Base-by-base conservation (phyloP, 2,329 filamentous ascomycete genomes). In the Microdochium trichocladiopsis region DNA sequence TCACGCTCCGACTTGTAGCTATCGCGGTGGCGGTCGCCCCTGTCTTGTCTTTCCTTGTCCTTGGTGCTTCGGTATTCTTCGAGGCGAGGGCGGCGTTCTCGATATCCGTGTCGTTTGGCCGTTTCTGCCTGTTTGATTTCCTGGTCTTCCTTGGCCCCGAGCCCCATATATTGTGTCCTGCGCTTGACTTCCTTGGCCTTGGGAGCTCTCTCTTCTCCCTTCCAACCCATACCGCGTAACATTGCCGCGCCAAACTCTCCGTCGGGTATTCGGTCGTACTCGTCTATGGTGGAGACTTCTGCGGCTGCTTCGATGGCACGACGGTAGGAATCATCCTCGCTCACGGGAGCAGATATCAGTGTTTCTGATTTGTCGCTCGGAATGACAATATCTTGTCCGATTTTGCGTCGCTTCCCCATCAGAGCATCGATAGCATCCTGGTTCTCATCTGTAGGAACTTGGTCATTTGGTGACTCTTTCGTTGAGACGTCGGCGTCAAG, bases 221-320 rank as follows among this genome's bases (percentile, higher is more conserved):
- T 91, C 92, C 93, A 96, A 9, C 94, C 94, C 88, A 97, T 96
- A 10, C 92, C 91, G 28, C 92, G 84, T 33, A 99, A 77, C 57
- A 97, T 77, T 0, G 92, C 91, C 18, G 91, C 88, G 8, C 94
- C 94, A 58, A 97, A 99, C 61, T 96, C 91, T 60, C 96, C 93
- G 16, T 97, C 90, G 0, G 94, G 93, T 56, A 96, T 87, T 12
- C 87, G 84, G 53, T 88, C 86, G 70, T 97, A 97, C 62, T 94
- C 90, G 31, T 89, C 88, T 18, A 95, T 73, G 0, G 84, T 88
- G 3, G 90, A 86, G 25, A 82, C 77, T 22, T 90, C 87, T 1
- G 90, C 91, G 1, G 90, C 86, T 24, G 80, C 73, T 12, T 80
- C 76, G 25, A 92, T 79, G 65, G 93, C 89, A 24, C 81, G 78